A percentile compares a stretch with the other conserved stretches of the same genome.
Conservation (phyloP, 805 yeast species). For the Tetrapisispora phaffii region DNA sequence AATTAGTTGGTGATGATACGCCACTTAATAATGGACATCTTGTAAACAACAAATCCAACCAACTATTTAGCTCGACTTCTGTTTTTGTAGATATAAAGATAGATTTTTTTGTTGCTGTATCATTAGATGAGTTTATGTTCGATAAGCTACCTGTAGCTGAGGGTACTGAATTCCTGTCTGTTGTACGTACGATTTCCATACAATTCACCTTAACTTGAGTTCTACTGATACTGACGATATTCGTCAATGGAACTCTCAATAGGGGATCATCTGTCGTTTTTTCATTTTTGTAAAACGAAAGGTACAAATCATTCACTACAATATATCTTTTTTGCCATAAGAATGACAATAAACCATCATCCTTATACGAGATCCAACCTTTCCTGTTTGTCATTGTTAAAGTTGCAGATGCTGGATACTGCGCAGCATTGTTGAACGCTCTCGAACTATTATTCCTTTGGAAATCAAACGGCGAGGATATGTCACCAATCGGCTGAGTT, state of each 20-base stretch:
- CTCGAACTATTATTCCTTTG: background rate
- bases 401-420: background rate
- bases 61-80: constrained; percentile 70
- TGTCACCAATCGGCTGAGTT: constrained; percentile 29
- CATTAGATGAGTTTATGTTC: constrained; percentile 3
- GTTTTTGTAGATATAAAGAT: constrained; percentile 66
- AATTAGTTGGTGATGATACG: constrained; percentile 88
- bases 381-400: constrained; percentile 16
- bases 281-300: constrained; percentile 69
- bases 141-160: constrained; percentile 5
- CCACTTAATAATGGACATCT: constrained; percentile 54
- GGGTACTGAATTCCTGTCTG: constrained; percentile 21
- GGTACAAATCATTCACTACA: constrained; percentile 62
- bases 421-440: background rate
- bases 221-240: constrained; percentile 54
- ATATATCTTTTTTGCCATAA: constrained; percentile 87
- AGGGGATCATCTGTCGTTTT: constrained; percentile 35
- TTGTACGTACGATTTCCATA: constrained; percentile 61
- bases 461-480: constrained; percentile 7
- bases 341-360: constrained; percentile 81
- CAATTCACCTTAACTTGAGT: constrained; percentile 68
- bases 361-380: constrained; percentile 90
- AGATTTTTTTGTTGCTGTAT: constrained; percentile 39
- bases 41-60: constrained; percentile 83
- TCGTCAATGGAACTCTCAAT: constrained; percentile 45